phyloP scores from a whole-genome alignment of 1,139 yeast genomes.

The Zhuliangozyma parablackwelliae region DNA sequence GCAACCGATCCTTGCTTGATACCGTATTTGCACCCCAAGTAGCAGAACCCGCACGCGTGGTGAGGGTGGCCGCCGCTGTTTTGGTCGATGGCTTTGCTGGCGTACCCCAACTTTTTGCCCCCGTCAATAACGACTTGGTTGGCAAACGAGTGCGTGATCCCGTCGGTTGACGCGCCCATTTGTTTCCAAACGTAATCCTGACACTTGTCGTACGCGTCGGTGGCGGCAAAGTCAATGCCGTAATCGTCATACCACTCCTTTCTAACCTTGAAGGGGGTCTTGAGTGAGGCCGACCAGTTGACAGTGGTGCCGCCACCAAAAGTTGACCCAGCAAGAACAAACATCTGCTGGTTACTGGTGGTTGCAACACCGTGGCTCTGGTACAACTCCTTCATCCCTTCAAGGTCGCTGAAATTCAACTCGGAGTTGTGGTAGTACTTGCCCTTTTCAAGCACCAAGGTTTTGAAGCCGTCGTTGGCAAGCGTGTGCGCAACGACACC shows the following conservation, averaged over 20 bases:
- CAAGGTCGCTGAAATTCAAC: slow-evolving; percentile 32
- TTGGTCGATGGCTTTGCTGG: slow-evolving; percentile 39
- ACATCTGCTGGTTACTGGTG: slow-evolving; percentile 31
- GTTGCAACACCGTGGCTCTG: slow-evolving; percentile 39
- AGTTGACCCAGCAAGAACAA: slow-evolving; percentile 50
- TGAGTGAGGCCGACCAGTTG: slow-evolving; percentile 59
- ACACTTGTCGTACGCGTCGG: slow-evolving; percentile 42
- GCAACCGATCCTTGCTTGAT: slow-evolving; percentile 51
- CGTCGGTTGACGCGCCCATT: slow-evolving; percentile 47
- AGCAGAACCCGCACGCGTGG: slow-evolving; percentile 51
- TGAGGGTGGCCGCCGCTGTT: slow-evolving; percentile 44
- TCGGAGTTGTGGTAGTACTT: slow-evolving; percentile 38
- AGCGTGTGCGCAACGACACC: slow-evolving; percentile 55
- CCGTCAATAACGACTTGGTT: slow-evolving; percentile 46
- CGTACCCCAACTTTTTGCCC: slow-evolving; percentile 44
- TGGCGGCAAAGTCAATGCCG: slow-evolving; percentile 48
- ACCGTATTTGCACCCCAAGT: slow-evolving; percentile 53
- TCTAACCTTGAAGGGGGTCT: slow-evolving; percentile 51
- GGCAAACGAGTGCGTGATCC: slow-evolving; percentile 45
- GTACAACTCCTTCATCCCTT: slow-evolving; percentile 34
- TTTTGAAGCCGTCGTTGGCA: slow-evolving; percentile 39
- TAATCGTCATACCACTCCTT: slow-evolving; percentile 50
- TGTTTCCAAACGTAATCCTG: slow-evolving; percentile 45
- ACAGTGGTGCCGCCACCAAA: slow-evolving; percentile 62
- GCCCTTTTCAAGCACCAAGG: slow-evolving; percentile 54